A percentile compares a stretch with the other conserved stretches of the same genome.
These are phyloP conservation scores for Macaranga tanarius DNA, from an alignment of 441 rosid genomes.

Conservation along the genomic window DNA sequence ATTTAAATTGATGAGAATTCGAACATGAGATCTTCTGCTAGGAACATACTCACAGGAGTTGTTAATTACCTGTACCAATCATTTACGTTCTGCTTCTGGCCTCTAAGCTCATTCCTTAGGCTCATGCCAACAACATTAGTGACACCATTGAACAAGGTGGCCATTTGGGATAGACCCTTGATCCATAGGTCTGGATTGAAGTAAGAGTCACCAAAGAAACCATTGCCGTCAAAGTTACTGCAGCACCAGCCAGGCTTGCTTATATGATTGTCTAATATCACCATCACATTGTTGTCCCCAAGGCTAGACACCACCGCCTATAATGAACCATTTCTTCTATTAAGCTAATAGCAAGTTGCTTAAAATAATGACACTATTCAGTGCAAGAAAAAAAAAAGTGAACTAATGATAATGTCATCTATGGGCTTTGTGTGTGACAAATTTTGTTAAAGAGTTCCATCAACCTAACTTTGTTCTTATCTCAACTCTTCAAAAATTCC, in stretches of 20 bases:
- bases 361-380: no score
- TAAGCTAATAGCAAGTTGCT: not conserved
- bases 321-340: not conserved
- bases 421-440: not conserved
- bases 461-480: not conserved
- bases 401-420: not conserved
- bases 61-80: constrained; percentile 73
- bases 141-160: constrained; percentile 52
- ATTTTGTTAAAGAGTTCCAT: not conserved
- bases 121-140: constrained; percentile 70
- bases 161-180: constrained; percentile 59
- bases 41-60: no score
- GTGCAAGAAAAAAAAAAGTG: not conserved
- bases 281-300: constrained; percentile 58
- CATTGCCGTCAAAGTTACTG: constrained; percentile 67
- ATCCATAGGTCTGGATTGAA: constrained; percentile 73
- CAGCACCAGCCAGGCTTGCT: constrained; percentile 94
- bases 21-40: no score
- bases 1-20: no score
- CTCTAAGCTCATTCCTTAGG: constrained; percentile 84
- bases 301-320: constrained; percentile 65
- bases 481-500: not conserved
- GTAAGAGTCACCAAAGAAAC: constrained; percentile 77
- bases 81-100: constrained; percentile 61
- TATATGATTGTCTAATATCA: constrained; percentile 77